Evolutionary conservation across 129 eudicot species (phyloP).

Genomic region (Deinandra increscens): DNA sequence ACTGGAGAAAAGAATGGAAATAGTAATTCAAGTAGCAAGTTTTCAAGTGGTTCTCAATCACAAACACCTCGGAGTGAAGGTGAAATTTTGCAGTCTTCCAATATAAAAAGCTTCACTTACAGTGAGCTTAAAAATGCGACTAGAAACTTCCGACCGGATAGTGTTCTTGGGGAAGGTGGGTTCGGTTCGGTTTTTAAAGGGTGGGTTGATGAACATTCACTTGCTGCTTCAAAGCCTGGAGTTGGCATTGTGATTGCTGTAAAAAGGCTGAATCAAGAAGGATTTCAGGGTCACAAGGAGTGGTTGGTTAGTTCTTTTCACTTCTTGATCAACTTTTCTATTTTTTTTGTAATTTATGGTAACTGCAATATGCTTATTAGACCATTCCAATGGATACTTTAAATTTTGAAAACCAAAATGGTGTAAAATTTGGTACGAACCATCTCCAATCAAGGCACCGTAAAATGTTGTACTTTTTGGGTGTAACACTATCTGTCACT

Average conservation of each 20-base stretch:
- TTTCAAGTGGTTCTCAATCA: conserved; percentile 51
- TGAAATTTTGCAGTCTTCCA: conserved; percentile 66
- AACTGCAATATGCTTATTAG: not conserved
- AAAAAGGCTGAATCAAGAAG: conserved; percentile 77
- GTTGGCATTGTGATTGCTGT: conserved; percentile 68
- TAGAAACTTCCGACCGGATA: conserved; percentile 76
- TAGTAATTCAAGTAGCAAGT: conserved; percentile 58
- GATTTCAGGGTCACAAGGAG: conserved; percentile 84
- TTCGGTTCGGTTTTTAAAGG: conserved; percentile 90
- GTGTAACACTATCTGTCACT: too few species aligned
- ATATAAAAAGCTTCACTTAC: conserved; percentile 63
- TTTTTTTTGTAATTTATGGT: not conserved
- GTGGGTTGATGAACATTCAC: conserved; percentile 74
- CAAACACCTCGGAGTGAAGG: conserved; percentile 75
- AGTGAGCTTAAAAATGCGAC: conserved; percentile 63
- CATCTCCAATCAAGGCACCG: too few species aligned
- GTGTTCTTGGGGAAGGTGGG: conserved; percentile 83
- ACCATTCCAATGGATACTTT: not conserved
- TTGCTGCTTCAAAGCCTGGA: conserved; percentile 70
- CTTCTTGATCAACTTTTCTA: conserved; percentile 7
- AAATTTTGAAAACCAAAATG: not conserved
- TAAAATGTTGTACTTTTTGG: too few species aligned
- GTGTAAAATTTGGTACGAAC: not conserved
- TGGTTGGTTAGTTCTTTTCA: conserved; percentile 64
- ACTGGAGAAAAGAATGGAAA: conserved; percentile 46